phyloP scores from a whole-genome alignment of 441 rosid genomes.

The Hypseocharis bilobata region DNA sequence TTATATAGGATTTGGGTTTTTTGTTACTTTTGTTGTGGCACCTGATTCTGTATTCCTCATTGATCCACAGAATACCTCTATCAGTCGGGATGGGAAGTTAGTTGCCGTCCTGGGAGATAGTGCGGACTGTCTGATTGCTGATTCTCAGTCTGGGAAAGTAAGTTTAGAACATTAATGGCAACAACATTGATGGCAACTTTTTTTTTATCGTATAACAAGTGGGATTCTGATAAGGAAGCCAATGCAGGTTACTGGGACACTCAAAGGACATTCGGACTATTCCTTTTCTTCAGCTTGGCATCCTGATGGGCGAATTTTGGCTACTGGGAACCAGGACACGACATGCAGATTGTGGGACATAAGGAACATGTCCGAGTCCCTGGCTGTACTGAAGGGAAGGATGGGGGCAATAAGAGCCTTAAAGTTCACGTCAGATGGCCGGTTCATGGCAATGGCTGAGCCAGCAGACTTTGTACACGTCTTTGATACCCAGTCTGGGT shows the following conservation, averaged over 20 bases:
- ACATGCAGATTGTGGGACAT: constrained; percentile 68
- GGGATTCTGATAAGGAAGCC: not conserved
- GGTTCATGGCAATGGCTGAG: constrained; percentile 64
- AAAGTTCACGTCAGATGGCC: constrained; percentile 51
- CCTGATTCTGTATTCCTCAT: not conserved
- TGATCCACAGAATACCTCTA: constrained; percentile 37
- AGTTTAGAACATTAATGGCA: too few relatives aligned
- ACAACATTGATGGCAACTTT: too few relatives aligned
- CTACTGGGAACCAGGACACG: constrained; percentile 73
- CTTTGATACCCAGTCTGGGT: constrained; percentile 42
- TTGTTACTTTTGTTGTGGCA: not conserved
- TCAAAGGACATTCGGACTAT: constrained; percentile 61
- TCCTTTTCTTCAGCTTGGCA: constrained; percentile 74
- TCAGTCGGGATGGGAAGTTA: constrained; percentile 53
- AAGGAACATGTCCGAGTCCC: constrained; percentile 43
- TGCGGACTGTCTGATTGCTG: constrained; percentile 47
- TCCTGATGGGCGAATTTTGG: constrained; percentile 53
- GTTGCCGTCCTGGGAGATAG: constrained; percentile 58
- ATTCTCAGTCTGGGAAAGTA: constrained; percentile 52
- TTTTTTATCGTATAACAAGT: not conserved
- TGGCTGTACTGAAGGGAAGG: constrained; percentile 51
- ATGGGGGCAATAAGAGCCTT: constrained; percentile 73
- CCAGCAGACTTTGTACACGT: constrained; percentile 64
- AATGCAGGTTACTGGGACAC: constrained; percentile 29
- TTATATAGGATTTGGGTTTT: not conserved